These are phyloP conservation scores for Colletotrichum eleusines DNA, from an alignment of 2,329 filamentous ascomycete species.

Conservation along the genomic window DNA sequence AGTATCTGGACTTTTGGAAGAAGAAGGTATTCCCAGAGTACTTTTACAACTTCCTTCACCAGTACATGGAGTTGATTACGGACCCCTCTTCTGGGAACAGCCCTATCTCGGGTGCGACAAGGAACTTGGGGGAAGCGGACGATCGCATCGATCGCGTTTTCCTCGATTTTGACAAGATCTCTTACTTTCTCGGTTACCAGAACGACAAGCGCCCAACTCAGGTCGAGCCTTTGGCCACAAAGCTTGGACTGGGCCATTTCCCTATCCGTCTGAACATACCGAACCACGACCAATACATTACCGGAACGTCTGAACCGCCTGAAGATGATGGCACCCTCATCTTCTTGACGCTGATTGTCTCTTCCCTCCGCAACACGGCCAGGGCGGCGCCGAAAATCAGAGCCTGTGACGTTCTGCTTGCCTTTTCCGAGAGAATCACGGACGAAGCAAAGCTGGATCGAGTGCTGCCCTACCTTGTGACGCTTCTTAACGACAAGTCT, in stretches of 20 bases:
- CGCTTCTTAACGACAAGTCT: constrained; percentile 82
- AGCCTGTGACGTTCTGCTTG: constrained; percentile 90
- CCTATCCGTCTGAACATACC: constrained; percentile 89
- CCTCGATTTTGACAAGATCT: constrained; percentile 97
- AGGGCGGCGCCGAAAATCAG: constrained; percentile 88
- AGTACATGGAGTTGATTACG: constrained; percentile 97
- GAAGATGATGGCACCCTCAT: constrained; percentile 92
- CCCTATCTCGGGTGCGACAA: constrained; percentile 74
- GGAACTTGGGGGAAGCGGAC: constrained; percentile 87
- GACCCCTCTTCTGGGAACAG: constrained; percentile 86
- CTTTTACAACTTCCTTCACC: constrained; percentile 97
- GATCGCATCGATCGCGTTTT: constrained; percentile 94
- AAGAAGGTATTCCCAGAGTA: constrained; percentile 94
- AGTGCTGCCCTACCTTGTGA: constrained; percentile 89
- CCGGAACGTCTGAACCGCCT: constrained; percentile 69
- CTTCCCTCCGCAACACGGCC: constrained; percentile 89
- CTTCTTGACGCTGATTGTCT: constrained; percentile 89
- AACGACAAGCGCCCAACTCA: constrained; percentile 46
- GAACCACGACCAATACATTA: constrained; percentile 80
- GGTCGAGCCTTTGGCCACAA: constrained; percentile 54
- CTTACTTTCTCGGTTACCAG: constrained; percentile 86
- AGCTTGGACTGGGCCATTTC: constrained; percentile 73
- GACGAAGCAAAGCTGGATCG: constrained; percentile 97
- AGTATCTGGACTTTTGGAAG: constrained; percentile 91
- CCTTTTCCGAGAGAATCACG: constrained; percentile 89